Base-by-base conservation (phyloP, 306 rosid genomes). In the Astragalus membranaceus region DNA sequence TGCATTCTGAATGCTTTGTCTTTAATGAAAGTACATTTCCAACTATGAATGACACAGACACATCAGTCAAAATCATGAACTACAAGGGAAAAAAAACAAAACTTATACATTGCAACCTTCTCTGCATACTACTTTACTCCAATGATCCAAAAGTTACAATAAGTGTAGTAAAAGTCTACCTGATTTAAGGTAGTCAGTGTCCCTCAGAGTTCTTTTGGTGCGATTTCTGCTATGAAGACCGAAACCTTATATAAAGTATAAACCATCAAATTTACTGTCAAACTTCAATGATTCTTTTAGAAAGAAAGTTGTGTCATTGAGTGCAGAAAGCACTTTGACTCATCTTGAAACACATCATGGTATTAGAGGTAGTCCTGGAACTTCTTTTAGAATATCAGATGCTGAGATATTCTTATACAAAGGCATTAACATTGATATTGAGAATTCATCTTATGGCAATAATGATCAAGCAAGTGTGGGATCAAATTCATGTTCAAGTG, bases 191-290 rank as follows among this genome's bases (percentile, higher is more conserved):
- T 88, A 53, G 96, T 94, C 52, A 94, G 76, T 46, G 85, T 73
- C 47, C 99, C 99, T 64, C 96, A 81, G 69, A 89, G 96, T 64
- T 87, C 80, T 79, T 91, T 91, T 16, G 96, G 96, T 72, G 99
- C 96, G 69, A 94, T 88, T 84, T 91, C 99, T 37, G 99, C 94
- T 58, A 94, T 33, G 75, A 91, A 91, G 77, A 94, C 66, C 5
- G 97, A 96, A 75, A 88, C 98, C 88, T 88, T 95, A 29, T 78
- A 94, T 43, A 96, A 94, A 75, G 84, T n/a, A n/a, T n/a, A n/a
- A n/a, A n/a, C n/a, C n/a, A n/a, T n/a, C n/a, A n/a, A n/a, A n/a
- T n/a, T n/a, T n/a, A n/a, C n/a, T n/a, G n/a, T n/a, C n/a, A n/a
- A n/a, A n/a, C n/a, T n/a, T n/a, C n/a, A n/a, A n/a, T n/a, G n/a